Base-by-base conservation (phyloP, 306 rosid genomes). In the Carpinus fangiana region DNA sequence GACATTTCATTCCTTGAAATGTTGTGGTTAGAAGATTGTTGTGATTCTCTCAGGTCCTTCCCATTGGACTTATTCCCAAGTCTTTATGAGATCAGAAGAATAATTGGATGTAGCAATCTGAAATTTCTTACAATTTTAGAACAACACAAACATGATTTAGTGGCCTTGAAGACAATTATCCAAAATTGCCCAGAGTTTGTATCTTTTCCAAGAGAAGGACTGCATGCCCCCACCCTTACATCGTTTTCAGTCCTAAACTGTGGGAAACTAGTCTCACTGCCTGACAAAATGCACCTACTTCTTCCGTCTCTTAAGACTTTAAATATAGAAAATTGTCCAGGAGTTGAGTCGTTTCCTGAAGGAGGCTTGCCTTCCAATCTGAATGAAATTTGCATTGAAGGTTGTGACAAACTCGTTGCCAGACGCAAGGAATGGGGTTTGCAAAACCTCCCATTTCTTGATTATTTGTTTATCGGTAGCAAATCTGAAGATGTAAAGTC, bases 391-490 rank as follows among this genome's bases (percentile, higher is more conserved):
- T 0, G 0, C 6, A 76, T 81, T 10, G 1, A 3, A 0, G 0
- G 0, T 0, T 75, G 86, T 61, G 34, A 79, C 34, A 82, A 78
- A 12, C 47, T 85, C 18, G 1, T 67, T 55, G 73, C 53, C 1
- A 48, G 69, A 3, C 7, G 76, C 8, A 23, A n/a, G 62, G 68
- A 54, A 12, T 75, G 85, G 85, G 81, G 82, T 36, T 46, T 84
- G 72, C 41, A 36, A 31, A 36, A 36, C 38, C 76, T 77, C 45
- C 48, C 7, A 1, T 23, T 1, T 0, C 4, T 36, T 52, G 12
- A 28, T 0, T 0, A 0, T 1, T 79, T 60, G 13, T 0, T 7
- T 7, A 7, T 38, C 38, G 0, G 14, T 8, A 0, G 5, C 3
- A 57, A 18, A 34, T 66, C 26, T 50, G 70, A 26, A 36, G 48